Conservation (phyloP, 139 green algal species). For the Chlorella sp. region DNA sequence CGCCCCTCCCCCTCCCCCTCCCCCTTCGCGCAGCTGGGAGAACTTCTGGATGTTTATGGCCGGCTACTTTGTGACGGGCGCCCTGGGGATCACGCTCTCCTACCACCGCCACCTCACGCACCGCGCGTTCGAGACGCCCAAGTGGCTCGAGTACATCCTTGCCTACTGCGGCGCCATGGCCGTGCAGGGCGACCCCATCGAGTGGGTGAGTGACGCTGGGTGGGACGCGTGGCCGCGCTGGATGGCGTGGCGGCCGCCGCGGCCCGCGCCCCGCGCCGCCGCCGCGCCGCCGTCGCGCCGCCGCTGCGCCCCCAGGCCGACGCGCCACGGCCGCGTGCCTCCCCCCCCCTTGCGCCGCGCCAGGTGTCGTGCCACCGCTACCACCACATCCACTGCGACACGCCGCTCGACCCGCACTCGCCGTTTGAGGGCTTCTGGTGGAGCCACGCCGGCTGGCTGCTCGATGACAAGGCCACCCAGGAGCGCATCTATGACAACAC, state of each 20-base stretch:
- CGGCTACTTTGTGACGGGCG: slow-evolving; percentile 94
- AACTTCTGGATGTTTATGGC: slow-evolving; percentile 76
- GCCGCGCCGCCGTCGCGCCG: too few species aligned
- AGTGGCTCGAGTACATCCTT: slow-evolving; percentile 98
- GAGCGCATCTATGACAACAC: slow-evolving; percentile 72
- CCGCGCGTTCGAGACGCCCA: slow-evolving; percentile 89
- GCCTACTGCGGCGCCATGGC: slow-evolving; percentile 97
- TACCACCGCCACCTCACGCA: slow-evolving; percentile 96
- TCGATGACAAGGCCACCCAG: slow-evolving; percentile 89
- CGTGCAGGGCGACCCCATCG: slow-evolving; percentile 89
- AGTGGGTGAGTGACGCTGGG: slow-evolving; percentile 71
- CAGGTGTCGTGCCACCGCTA: slow-evolving; percentile 82
- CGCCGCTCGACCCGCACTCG: slow-evolving; percentile 96
- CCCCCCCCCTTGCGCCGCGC: neutral
- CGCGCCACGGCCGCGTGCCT: neutral
- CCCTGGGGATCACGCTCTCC: slow-evolving; percentile 95
- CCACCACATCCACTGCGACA: slow-evolving; percentile 98
- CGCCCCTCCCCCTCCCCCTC: slow-evolving; percentile 38
- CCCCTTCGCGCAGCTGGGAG: slow-evolving; percentile 69
- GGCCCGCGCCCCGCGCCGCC: too few species aligned
- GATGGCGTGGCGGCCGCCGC: neutral
- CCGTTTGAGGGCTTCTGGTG: slow-evolving; percentile 99
- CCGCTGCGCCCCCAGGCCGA: neutral
- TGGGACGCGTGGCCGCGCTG: neutral
- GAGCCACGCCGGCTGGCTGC: slow-evolving; percentile 96